A percentile compares a stretch with the other conserved stretches of the same genome.
These are phyloP conservation scores for Thozetella sp. DNA, from an alignment of 495 filamentous ascomycete genomes.

Conservation along the genomic window DNA sequence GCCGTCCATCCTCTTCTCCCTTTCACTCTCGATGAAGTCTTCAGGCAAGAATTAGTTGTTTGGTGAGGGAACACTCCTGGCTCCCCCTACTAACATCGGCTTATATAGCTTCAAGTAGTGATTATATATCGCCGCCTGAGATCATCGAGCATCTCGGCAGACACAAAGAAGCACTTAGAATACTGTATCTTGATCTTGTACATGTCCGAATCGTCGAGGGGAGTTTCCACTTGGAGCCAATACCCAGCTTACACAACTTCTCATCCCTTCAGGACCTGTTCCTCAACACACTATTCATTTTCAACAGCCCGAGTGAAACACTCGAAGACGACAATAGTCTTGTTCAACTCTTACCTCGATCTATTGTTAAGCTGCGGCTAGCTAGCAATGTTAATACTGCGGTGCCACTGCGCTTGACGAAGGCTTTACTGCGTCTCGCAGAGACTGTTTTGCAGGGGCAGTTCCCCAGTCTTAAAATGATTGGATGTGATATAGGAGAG, in stretches of 20 bases:
- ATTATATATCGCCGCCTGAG: too few relatives aligned
- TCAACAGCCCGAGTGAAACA: constrained; percentile 3
- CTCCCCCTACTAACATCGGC: too few relatives aligned
- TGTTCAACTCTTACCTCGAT: constrained; percentile 11
- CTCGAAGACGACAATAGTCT: constrained; percentile 8
- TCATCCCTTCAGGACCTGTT: constrained; percentile 12
- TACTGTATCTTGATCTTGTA: constrained; percentile 12
- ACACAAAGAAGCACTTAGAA: constrained; percentile 14
- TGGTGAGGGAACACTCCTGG: too few relatives aligned
- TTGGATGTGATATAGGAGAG: constrained; percentile 11
- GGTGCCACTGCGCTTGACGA: constrained; percentile 4
- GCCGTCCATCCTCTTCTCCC: too few relatives aligned
- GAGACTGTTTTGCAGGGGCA: constrained; percentile 12
- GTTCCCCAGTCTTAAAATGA: constrained; percentile 12
- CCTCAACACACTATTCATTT: constrained; percentile 12
- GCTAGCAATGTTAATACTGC: constrained; percentile 4
- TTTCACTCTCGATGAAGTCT: too few relatives aligned
- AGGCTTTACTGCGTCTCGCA: constrained; percentile 10
- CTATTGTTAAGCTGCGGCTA: constrained; percentile 12
- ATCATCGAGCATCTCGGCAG: constrained; percentile 10
- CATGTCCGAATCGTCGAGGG: neutral
- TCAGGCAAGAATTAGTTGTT: too few relatives aligned
- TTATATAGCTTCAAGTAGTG: too few relatives aligned
- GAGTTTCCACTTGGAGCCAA: constrained; percentile 5
- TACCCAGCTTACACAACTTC: constrained; percentile 12